phyloP scores from a whole-genome alignment of 176 grass and related monocot genomes.

The Themeda triandra region DNA sequence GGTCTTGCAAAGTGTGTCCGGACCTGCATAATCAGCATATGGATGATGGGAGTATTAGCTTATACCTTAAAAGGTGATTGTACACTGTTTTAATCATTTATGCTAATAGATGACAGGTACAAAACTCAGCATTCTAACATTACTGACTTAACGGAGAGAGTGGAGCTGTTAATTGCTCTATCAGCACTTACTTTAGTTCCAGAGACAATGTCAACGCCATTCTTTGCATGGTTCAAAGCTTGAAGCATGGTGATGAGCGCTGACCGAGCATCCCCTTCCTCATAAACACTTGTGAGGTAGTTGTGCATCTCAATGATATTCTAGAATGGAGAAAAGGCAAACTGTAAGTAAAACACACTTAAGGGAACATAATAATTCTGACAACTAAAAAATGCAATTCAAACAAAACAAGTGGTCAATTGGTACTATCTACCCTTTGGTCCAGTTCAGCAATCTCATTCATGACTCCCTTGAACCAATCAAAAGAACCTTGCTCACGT shows the following conservation, averaged over 20 bases:
- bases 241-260: slow-evolving; percentile 99
- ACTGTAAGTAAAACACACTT: slow-evolving; percentile 15
- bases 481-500: slow-evolving; percentile 95
- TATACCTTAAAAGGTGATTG: slow-evolving; percentile 25
- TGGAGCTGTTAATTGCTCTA: slow-evolving; percentile 3
- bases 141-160: neutral
- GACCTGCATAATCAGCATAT: slow-evolving; percentile 52
- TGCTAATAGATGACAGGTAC: neutral
- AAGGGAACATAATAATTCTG: slow-evolving; percentile 2
- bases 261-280: slow-evolving; percentile 96
- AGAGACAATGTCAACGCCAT: slow-evolving; percentile 92
- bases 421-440: slow-evolving; percentile 65
- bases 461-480: slow-evolving; percentile 99
- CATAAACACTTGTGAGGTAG: slow-evolving; percentile 98
- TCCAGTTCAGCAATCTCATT: slow-evolving; percentile 93
- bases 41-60: slow-evolving; percentile 19
- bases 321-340: slow-evolving; percentile 36
- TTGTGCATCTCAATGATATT: slow-evolving; percentile 99
- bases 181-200: slow-evolving; percentile 78
- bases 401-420: neutral
- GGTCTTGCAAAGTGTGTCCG: slow-evolving; percentile 98
- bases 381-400: slow-evolving; percentile 6
- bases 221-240: slow-evolving; percentile 92
- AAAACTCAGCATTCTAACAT: neutral
- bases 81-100: neutral